Percentiles rank a stretch among this genome's conserved stretches.
Evolutionary conservation across 257 asterid species (phyloP).

Genomic region (Solanum chmielewskii): DNA sequence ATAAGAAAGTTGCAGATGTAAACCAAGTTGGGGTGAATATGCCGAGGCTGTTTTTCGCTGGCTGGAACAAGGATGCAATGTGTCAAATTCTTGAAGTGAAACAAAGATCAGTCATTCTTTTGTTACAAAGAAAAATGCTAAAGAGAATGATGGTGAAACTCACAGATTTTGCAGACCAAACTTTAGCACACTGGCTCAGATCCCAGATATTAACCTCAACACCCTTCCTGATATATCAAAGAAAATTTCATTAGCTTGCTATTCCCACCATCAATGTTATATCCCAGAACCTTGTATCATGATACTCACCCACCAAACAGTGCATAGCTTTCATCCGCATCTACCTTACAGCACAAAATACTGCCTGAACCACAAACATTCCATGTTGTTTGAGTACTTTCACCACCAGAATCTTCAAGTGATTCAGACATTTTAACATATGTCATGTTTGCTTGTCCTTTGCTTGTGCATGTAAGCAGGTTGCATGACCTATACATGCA

Average conservation of each 20-base stretch:
- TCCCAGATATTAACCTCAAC: slow-evolving; percentile 91
- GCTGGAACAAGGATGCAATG: slow-evolving; percentile 37
- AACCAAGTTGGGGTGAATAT: slow-evolving; percentile 84
- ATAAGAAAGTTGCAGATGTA: slow-evolving; percentile 75
- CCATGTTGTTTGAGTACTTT: slow-evolving; percentile 44
- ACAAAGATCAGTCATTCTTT: not conserved
- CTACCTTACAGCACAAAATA: slow-evolving; percentile 55
- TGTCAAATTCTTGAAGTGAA: not conserved
- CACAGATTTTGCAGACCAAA: slow-evolving; percentile 84
- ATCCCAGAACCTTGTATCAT: not conserved
- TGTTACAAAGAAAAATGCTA: not conserved
- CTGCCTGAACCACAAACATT: slow-evolving; percentile 59
- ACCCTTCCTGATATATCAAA: slow-evolving; percentile 51
- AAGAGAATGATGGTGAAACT: slow-evolving; percentile 13
- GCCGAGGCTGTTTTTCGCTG: slow-evolving; percentile 70
- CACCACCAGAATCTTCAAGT: slow-evolving; percentile 18
- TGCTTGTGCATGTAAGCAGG: slow-evolving; percentile 56
- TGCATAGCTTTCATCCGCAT: slow-evolving; percentile 54
- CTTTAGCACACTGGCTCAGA: slow-evolving; percentile 37
- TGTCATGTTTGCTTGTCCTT: slow-evolving; percentile 50
- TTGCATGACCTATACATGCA: slow-evolving; percentile 44
- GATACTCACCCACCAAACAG: slow-evolving; percentile 86
- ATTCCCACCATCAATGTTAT: not conserved
- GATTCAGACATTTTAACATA: slow-evolving; percentile 30
- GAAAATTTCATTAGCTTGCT: not conserved